These are phyloP conservation scores for Durotheca rogersii DNA, from an alignment of 495 filamentous ascomycete species.

Conservation along the genomic window DNA sequence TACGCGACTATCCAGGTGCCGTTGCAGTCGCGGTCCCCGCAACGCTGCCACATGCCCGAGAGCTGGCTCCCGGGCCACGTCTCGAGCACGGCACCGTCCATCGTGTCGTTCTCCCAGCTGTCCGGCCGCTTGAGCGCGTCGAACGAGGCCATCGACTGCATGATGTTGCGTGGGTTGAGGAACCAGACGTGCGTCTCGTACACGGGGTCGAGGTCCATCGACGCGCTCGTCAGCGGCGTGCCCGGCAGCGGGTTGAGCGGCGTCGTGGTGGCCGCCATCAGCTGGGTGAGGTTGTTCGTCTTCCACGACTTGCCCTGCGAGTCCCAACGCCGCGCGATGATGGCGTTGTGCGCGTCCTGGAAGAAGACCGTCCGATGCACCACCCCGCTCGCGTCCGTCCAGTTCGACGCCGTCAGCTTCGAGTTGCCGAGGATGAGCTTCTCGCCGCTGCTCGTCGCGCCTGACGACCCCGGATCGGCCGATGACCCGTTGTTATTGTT, in stretches of 20 bases:
- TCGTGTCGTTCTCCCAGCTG: constrained; percentile 24
- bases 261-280: constrained; percentile 23
- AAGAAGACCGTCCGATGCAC: constrained; percentile 30
- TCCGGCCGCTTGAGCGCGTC: constrained; percentile 25
- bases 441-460: constrained; percentile 3
- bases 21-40: constrained; percentile 1
- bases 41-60: constrained; percentile 27
- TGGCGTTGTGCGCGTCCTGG: constrained; percentile 27
- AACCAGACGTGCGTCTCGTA: constrained; percentile 27
- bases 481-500: not conserved
- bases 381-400: constrained; percentile 22
- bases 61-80: constrained; percentile 27
- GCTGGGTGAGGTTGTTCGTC: constrained; percentile 27
- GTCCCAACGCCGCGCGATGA: constrained; percentile 29
- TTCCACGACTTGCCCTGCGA: constrained; percentile 23
- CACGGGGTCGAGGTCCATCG: constrained; percentile 8
- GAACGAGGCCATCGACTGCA: constrained; percentile 17
- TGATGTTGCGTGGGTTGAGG: constrained; percentile 16
- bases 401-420: constrained; percentile 30
- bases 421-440: constrained; percentile 23
- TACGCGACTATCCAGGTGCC: constrained; percentile 27
- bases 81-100: constrained; percentile 10
- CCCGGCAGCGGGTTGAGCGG: constrained; percentile 23
- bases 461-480: constrained; percentile 4
- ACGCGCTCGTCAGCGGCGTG: constrained; percentile 26